Evolutionary conservation across 2,329 filamentous ascomycete species (phyloP).

Genomic region (Talaromyces sp.): DNA sequence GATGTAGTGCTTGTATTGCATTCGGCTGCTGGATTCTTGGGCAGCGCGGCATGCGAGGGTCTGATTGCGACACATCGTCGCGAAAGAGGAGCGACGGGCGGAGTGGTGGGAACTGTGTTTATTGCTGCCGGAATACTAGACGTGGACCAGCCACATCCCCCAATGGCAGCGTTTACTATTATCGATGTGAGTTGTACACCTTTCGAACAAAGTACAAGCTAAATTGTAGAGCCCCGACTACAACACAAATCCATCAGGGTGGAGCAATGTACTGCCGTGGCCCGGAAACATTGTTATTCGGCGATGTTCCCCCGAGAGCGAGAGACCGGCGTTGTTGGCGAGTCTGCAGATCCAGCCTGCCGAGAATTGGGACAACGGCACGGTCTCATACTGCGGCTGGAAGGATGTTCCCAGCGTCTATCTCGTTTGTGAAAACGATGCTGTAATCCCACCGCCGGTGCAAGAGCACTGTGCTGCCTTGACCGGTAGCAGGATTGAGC

Average conservation of each 20-base stretch:
- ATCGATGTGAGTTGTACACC: conserved; percentile 1
- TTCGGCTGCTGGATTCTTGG: conserved; percentile 63
- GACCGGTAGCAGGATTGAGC: conserved; percentile 4
- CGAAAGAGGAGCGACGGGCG: background rate
- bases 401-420: conserved; percentile 15
- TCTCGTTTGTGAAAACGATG: conserved; percentile 6
- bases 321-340: conserved; percentile 1
- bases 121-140: background rate
- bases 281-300: conserved; percentile 1
- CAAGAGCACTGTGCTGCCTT: conserved; percentile 14
- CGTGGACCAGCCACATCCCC: background rate
- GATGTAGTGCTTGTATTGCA: conserved; percentile 9
- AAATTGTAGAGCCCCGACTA: background rate
- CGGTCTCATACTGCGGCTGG: conserved; percentile 7
- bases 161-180: conserved; percentile 2
- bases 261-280: background rate
- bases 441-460: background rate
- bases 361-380: conserved; percentile 6
- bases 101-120: conserved; percentile 12
- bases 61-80: conserved; percentile 60
- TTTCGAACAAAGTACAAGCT: background rate
- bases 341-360: background rate
- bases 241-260: background rate
- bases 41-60: conserved; percentile 76
- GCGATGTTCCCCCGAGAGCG: background rate